Evolutionary conservation across 2,329 filamentous ascomycete genomes (phyloP).

Genomic region (Ophiostoma sp.): DNA sequence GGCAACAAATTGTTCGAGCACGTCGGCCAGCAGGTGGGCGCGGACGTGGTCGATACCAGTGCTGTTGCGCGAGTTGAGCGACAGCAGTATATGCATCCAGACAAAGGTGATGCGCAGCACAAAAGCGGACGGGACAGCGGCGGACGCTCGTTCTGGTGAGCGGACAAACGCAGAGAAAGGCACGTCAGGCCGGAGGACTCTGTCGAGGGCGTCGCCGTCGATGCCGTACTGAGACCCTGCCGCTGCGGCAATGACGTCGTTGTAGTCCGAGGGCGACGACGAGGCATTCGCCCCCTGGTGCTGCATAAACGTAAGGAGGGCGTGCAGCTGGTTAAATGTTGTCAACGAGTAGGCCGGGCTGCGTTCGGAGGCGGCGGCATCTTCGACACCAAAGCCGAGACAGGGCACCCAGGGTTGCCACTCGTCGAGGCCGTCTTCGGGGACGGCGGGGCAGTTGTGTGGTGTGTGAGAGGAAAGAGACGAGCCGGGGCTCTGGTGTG

Average conservation of each 20-base stretch:
- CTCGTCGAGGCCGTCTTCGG: slow-evolving; percentile 68
- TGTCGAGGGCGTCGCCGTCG: background rate
- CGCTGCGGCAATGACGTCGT: background rate
- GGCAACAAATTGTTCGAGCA: slow-evolving; percentile 23
- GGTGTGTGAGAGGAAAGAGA: background rate
- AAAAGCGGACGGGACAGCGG: slow-evolving; percentile 17
- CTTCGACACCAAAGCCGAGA: slow-evolving; percentile 38
- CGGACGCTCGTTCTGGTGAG: background rate
- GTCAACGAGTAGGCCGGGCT: slow-evolving; percentile 41
- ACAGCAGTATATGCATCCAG: slow-evolving; percentile 19
- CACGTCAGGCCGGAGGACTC: slow-evolving; percentile 5
- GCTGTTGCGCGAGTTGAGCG: background rate
- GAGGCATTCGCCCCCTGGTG: background rate
- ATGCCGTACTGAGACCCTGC: background rate
- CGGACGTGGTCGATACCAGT: background rate
- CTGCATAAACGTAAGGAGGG: slow-evolving; percentile 36
- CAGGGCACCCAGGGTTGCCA: slow-evolving; percentile 70
- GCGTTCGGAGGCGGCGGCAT: slow-evolving; percentile 27
- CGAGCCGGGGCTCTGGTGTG: background rate
- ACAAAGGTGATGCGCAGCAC: slow-evolving; percentile 22
- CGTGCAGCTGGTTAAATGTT: slow-evolving; percentile 46
- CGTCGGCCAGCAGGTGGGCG: background rate
- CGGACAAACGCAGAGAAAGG: slow-evolving; percentile 8
- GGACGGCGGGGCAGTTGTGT: slow-evolving; percentile 23
- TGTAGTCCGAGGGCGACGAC: background rate